Evolutionary conservation across 2,329 filamentous ascomycete species (phyloP), one percentile per base, ranked within the genome.

Genomic region (Fusarium temperatum): DNA sequence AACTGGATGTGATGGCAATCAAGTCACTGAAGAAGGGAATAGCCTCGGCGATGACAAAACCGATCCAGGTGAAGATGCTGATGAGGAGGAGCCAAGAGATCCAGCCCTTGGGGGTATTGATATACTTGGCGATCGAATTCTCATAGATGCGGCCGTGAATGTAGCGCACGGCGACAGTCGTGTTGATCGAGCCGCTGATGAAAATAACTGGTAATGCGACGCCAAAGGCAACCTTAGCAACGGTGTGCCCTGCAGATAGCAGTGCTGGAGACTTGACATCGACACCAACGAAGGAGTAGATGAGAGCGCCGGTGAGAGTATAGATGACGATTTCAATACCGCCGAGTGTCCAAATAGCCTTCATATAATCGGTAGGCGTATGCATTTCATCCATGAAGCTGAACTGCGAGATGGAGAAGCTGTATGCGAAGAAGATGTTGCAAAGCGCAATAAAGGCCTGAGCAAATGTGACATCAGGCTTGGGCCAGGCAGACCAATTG

Each of bases 11-110:
- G 73, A 87, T 85, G 47, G 85, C 83, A 15, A 94, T 83, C 48
- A 94, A 82, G 48, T 92, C 86, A 68, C 89, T 89, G 82, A 94
- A 95, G 78, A 91, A 90, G 2, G 93, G 93, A 55, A 94, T 91
- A 1, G 90, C 89, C 76, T 92, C 89, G 86, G 90, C 90, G 22
- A 92, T 62, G 14, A 91, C 58, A 10, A 76, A 77, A 9, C 75
- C 75, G 1, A 77, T 30, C 64, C 73, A 66, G 83, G 91, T 94
- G 39, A 91, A 80, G 45, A 80, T 73, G 2, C 86, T 80, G 42
- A 89, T 87, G 24, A 94, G 87, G 5, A 73, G 83, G 6, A 90
- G 76, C 92, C 92, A 93, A 5, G 82, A 81, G 54, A 80, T 70
- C 83, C 83, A 85, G 10, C 83, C 77, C 28, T 73, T 75, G 1